phyloP scores from a whole-genome alignment of 441 rosid species.

The Biscutella laevigata region DNA sequence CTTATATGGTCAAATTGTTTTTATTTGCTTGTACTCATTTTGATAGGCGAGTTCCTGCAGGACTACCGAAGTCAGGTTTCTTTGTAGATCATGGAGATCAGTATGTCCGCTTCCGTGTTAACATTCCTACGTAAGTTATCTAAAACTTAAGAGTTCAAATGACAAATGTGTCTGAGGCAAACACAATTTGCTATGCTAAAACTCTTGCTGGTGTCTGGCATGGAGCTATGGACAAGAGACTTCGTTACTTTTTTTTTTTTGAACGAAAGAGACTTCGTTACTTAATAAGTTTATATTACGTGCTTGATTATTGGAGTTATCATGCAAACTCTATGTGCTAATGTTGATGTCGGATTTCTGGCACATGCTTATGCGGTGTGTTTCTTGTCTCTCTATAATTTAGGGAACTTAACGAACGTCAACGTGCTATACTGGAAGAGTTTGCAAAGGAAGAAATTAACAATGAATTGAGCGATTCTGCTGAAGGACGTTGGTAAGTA shows the following conservation, averaged over 20 bases:
- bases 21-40: conserved; percentile 12
- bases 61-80: conserved; percentile 67
- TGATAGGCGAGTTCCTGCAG: conserved; percentile 34
- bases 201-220: not conserved
- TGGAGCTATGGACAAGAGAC: not conserved
- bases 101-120: conserved; percentile 68
- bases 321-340: not conserved
- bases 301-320: not conserved
- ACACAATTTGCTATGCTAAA: not conserved
- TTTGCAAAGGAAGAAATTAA: conserved; percentile 70
- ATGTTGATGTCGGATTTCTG: not conserved
- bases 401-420: conserved; percentile 63
- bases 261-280: too few relatives aligned
- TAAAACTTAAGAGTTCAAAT: not conserved
- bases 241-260: too few relatives aligned
- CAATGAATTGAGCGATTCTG: conserved; percentile 32
- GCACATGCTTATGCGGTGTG: conserved; percentile 16
- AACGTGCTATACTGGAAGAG: conserved; percentile 74
- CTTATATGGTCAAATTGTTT: not conserved
- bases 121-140: conserved; percentile 62
- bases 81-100: conserved; percentile 69
- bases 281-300: too few relatives aligned
- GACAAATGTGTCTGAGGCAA: not conserved
- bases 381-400: conserved; percentile 11
- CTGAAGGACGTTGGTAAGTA: conserved; percentile 58